Conservation (phyloP, 2,329 filamentous ascomycete genomes). For the Claviceps pusilla region DNA sequence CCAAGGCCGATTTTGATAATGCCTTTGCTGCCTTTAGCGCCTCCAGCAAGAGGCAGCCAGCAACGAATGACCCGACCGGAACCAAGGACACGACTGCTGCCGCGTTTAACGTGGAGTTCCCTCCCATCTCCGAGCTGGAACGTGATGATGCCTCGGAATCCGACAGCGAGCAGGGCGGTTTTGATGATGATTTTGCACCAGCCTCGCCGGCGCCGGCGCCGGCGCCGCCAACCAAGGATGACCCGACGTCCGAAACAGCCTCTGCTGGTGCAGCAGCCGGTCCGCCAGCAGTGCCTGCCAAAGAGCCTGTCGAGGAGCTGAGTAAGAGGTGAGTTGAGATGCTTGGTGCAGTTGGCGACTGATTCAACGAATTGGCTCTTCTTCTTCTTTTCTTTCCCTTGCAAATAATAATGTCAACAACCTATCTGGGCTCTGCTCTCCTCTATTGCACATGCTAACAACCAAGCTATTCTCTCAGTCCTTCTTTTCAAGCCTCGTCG, state of each 20-base stretch:
- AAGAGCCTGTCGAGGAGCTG: slow-evolving; percentile 12
- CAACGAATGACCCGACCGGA: slow-evolving; percentile 24
- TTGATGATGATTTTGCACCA: slow-evolving; percentile 83
- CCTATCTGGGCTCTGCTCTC: too few species aligned
- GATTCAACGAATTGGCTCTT: too few species aligned
- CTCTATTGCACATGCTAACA: neutral
- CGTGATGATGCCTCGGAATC: slow-evolving; percentile 71
- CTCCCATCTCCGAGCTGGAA: slow-evolving; percentile 78
- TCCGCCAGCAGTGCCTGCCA: slow-evolving; percentile 11
- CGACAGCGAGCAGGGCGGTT: slow-evolving; percentile 64
- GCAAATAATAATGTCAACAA: too few species aligned
- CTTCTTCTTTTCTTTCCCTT: too few species aligned
- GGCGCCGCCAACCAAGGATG: slow-evolving; percentile 21
- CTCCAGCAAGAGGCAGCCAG: slow-evolving; percentile 32
- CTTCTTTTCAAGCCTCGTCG: slow-evolving; percentile 16
- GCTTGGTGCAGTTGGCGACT: too few species aligned
- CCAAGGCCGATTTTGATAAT: slow-evolving; percentile 71
- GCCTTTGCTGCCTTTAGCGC: slow-evolving; percentile 62
- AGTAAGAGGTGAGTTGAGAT: slow-evolving; percentile 12
- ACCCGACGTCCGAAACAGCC: slow-evolving; percentile 7
- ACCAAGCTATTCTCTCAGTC: slow-evolving; percentile 6
- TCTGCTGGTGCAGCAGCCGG: neutral
- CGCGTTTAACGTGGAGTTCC: slow-evolving; percentile 65
- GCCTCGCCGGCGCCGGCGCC: slow-evolving; percentile 26
- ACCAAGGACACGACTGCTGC: slow-evolving; percentile 28